Base-by-base conservation (phyloP, 306 rosid genomes). In the Morella rubra region DNA sequence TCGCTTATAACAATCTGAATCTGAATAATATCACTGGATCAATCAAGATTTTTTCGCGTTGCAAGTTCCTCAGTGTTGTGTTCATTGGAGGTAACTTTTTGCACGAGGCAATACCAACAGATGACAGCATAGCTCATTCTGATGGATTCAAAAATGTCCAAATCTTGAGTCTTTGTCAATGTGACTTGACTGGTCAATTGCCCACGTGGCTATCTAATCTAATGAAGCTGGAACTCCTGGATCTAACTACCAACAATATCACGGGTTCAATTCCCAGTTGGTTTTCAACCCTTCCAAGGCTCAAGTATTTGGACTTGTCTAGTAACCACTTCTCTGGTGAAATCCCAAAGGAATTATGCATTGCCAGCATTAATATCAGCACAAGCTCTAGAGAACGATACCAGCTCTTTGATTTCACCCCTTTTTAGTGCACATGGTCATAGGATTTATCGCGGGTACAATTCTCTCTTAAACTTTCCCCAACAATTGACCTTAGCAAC, bases 1-100 rank as follows among this genome's bases (percentile, higher is more conserved):
- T 77, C 27, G 4, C 0, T 18, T 0, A 5, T n/a, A 76, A 44
- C 4, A 44, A 16, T 7, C 40, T 69, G 6, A 44, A 16, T 7
- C 40, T 69, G 6, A 69, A 45, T 44, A 69, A 54, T 45, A 0
- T 77, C 37, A 77, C 75, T 0, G 69, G 75, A 13, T 59, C 80
- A 14, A 27, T 77, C 46, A 69, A 44, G 27, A 55, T 69, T 41
- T 19, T 77, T 12, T 22, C 0, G 59, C 19, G 40, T 0, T 45
- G 53, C 58, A 69, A 55, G 52, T 9, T 9, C 10, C 75, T 69
- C 8, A 22, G 2, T 0, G 1, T 18, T 6, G 44, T 74, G 3
- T 12, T 27, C 32, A 5, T 74, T 16, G 7, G 46, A 1, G 0
- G 0, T 0, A 60, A 18, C 46, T 74, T 60, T 16, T 0, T 45